Evolutionary conservation across 805 yeast genomes (phyloP).

Genomic region (Monosporozyma siamensis): DNA sequence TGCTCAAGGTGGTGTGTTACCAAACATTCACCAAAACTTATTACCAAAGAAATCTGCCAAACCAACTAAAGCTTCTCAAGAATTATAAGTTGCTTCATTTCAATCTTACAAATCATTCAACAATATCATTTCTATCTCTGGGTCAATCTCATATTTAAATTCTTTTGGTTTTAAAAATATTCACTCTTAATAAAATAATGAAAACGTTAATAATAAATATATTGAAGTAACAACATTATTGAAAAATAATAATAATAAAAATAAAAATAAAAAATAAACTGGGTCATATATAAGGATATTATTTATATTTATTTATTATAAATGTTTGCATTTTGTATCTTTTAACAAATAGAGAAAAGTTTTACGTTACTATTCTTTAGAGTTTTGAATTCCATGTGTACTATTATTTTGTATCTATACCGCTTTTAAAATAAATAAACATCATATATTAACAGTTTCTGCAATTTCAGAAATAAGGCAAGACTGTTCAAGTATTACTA

Average conservation of each 20-base stretch:
- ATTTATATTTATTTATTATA: not conserved
- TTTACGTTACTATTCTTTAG: not conserved
- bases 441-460: no score
- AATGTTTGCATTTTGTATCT: not conserved
- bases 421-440: no score
- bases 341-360: not conserved
- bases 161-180: constrained; percentile 1
- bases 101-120: not conserved
- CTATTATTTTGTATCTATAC: constrained; percentile 1
- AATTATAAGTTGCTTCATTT: constrained; percentile 35
- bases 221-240: not conserved
- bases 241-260: not conserved
- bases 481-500: no score
- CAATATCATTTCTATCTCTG: not conserved
- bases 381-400: not conserved
- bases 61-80: constrained; percentile 55
- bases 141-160: not conserved
- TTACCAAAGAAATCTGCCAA: constrained; percentile 69
- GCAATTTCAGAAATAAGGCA: no score
- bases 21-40: constrained; percentile 90
- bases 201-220: not conserved
- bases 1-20: constrained; percentile 99
- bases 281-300: not conserved
- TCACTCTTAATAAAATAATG: not conserved
- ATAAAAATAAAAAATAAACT: not conserved